A percentile compares a stretch with the other conserved stretches of the same genome.
These are phyloP conservation scores for Marasmius oreades DNA, from an alignment of 1,284 basidiomycete species.

Conservation along the genomic window DNA sequence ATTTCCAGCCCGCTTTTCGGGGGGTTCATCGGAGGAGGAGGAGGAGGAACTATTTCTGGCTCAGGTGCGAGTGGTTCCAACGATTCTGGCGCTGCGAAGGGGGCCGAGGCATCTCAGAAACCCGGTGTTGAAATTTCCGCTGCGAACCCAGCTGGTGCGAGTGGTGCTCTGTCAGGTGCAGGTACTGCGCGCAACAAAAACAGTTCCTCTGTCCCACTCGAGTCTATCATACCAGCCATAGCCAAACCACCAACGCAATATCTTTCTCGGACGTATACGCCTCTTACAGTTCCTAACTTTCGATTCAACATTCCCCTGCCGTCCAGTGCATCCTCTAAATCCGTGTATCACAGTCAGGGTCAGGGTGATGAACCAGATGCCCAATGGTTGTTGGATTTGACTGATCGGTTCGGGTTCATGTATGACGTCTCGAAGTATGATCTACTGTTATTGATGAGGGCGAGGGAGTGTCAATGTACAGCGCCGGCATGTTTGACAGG, in stretches of 20 bases:
- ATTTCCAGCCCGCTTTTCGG: constrained; percentile 24
- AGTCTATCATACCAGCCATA: constrained; percentile 84
- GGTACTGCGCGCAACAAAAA: constrained; percentile 36
- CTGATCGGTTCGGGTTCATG: constrained; percentile 94
- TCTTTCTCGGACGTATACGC: constrained; percentile 67
- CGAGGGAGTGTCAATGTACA: constrained; percentile 68
- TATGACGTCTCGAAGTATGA: constrained; percentile 85
- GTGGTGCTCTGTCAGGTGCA: not conserved
- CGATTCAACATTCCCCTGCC: constrained; percentile 51
- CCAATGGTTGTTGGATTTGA: constrained; percentile 57
- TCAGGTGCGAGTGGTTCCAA: not conserved
- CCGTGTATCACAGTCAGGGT: constrained; percentile 41
- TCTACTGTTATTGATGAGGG: constrained; percentile 70
- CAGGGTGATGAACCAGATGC: constrained; percentile 41
- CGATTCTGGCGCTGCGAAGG: not conserved
- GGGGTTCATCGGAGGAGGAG: not conserved
- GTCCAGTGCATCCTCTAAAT: constrained; percentile 36
- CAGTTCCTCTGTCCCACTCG: constrained; percentile 74
- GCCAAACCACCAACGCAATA: constrained; percentile 86
- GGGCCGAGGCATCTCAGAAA: not conserved
- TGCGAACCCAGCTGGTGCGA: constrained; percentile 17
- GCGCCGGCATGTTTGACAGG: constrained; percentile 85
- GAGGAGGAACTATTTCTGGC: not conserved
- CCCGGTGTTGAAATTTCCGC: not conserved
- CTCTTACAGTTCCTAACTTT: constrained; percentile 67